Conservation (phyloP, 2,329 filamentous ascomycete genomes). For the Aspergillus calidoustus region DNA sequence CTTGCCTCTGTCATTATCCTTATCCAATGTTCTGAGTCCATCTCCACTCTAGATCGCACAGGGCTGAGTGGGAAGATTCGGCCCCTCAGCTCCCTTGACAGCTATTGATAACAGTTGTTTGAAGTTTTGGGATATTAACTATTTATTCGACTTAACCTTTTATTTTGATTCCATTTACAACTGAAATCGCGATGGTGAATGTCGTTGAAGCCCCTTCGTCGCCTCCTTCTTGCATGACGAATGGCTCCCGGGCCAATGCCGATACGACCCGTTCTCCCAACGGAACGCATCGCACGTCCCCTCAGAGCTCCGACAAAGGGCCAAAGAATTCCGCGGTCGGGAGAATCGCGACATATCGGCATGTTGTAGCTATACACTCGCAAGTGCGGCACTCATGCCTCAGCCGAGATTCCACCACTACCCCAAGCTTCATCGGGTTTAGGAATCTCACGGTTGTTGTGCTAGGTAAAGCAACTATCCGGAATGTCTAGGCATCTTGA, state of each 20-base stretch:
- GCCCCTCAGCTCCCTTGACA: background rate
- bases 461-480: conserved; percentile 61
- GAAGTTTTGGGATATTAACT: background rate
- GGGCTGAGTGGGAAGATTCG: conserved; percentile 7
- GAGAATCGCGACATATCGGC: conserved; percentile 75
- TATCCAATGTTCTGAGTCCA: conserved; percentile 18
- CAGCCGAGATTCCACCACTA: conserved; percentile 75
- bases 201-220: background rate
- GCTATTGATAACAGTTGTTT: background rate
- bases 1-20: conserved; percentile 11
- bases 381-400: conserved; percentile 74
- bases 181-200: background rate
- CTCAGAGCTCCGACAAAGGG: conserved; percentile 8
- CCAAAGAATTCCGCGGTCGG: conserved; percentile 23
- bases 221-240: background rate
- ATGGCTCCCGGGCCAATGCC: background rate
- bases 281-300: conserved; percentile 12
- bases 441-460: conserved; percentile 96
- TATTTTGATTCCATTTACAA: background rate
- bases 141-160: background rate
- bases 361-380: conserved; percentile 86
- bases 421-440: conserved; percentile 90
- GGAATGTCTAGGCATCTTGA: background rate
- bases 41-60: conserved; percentile 28
- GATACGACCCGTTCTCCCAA: conserved; percentile 11